Evolutionary conservation across 208 protist species (phyloP).

Genomic region (Porcisia deanei): DNA sequence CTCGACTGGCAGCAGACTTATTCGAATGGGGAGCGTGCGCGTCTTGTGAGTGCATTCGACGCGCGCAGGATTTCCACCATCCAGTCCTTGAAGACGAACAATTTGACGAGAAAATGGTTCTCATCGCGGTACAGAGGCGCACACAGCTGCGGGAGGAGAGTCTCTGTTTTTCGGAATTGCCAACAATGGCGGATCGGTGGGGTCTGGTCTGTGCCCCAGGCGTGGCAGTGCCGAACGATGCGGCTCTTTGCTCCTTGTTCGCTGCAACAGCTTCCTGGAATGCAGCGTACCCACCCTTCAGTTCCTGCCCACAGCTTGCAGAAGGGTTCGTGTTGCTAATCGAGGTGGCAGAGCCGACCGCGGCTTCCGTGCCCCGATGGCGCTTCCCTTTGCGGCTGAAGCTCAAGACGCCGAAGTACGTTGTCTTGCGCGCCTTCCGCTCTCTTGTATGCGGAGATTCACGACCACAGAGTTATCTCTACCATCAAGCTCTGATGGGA

Average conservation of each 20-base stretch:
- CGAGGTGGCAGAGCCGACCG: slow-evolving; percentile 23
- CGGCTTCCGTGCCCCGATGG: slow-evolving; percentile 23
- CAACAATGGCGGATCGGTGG: slow-evolving; percentile 36
- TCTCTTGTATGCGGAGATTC: slow-evolving; percentile 65
- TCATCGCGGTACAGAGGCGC: slow-evolving; percentile 63
- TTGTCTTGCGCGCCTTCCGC: slow-evolving; percentile 77
- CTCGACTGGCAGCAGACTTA: slow-evolving; percentile 50
- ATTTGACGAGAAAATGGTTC: slow-evolving; percentile 56
- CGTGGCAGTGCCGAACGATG: slow-evolving; percentile 9
- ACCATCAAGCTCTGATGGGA: slow-evolving; percentile 51
- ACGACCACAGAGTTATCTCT: slow-evolving; percentile 36
- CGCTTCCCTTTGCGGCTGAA: slow-evolving; percentile 74
- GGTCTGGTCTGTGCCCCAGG: slow-evolving; percentile 46
- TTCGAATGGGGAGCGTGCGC: slow-evolving; percentile 35
- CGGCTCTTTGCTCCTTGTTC: slow-evolving; percentile 37
- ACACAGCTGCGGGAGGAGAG: slow-evolving; percentile 50
- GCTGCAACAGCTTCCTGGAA: slow-evolving; percentile 37
- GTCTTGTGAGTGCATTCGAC: slow-evolving; percentile 75
- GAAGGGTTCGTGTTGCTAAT: slow-evolving; percentile 85
- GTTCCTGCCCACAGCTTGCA: slow-evolving; percentile 35
- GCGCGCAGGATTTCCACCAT: slow-evolving; percentile 50
- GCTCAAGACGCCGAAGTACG: slow-evolving; percentile 78
- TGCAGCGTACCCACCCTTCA: slow-evolving; percentile 30
- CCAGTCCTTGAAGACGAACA: slow-evolving; percentile 60
- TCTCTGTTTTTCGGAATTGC: slow-evolving; percentile 35